Base-by-base conservation (phyloP, 345 rosid species). In the Punica granatum region DNA sequence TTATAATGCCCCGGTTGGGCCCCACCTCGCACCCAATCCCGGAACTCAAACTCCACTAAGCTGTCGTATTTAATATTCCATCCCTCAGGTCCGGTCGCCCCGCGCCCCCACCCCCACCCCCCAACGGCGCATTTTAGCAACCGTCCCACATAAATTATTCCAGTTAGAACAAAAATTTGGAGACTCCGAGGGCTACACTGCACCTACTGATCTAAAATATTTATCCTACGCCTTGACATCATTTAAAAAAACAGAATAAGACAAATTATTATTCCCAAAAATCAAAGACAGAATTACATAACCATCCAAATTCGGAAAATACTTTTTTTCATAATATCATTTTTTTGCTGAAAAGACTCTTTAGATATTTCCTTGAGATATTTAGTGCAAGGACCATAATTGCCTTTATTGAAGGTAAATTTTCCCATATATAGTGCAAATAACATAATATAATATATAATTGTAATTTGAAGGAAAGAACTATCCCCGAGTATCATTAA, bases 11-110 rank as follows among this genome's bases (percentile, higher is more conserved):
- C 19, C 26, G 7, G 14, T 54, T 30, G 67, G 67, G 41, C n/a
- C 65, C 61, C 71, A 33, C 72, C 1, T 25, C 4, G n/a, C 51
- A 18, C 33, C 49, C 12, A n/a, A 56, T 26, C 32, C 30, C 64
- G 71, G 72, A 73, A 65, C 83, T 67, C 76, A 74, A 70, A 65
- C 68, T 3, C 13, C 48, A 35, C 44, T 36, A 7, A 46, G n/a
- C 8, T 73, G 62, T 53, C 28, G 58, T 2, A 31, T 30, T 70
- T 72, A 54, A 69, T 46, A 31, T 31, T 37, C 63, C 63, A 46
- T 5, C 37, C 33, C 34, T 26, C 61, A 5, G 19, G 61, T 56
- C 61, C 61, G 60, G 60, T 19, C 26, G 6, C 3, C 23, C 6
- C 53, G 18, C 12, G 4, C 28, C 58, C 30, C 2, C 30, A n/a